Base-by-base conservation (phyloP, 495 filamentous ascomycete genomes). In the Penicillium silybi region DNA sequence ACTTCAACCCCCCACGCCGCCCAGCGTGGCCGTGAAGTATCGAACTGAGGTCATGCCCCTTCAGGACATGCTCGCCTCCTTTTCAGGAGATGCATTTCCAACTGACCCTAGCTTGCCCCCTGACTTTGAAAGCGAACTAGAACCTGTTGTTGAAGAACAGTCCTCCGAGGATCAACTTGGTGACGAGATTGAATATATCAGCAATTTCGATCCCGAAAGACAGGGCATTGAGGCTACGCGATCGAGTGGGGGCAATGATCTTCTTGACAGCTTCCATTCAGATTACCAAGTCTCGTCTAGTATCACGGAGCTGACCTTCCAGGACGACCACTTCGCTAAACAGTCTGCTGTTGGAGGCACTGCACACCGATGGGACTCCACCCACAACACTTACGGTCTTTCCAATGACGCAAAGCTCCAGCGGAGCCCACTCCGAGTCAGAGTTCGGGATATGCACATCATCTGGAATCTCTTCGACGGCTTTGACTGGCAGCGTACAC, bases 391-490 rank as follows among this genome's bases (percentile, higher is more conserved):
- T 0, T 92, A 92, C 56, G 84, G 86, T 25, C 73, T 81, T 10
- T 70, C 75, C 8, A 84, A 87, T 51, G 79, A 85, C 29, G 64
- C 70, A 9, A 86, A 84, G 53, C 65, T 85, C n/a, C 76, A 74
- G 25, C 69, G 74, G 43, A 88, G 85, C 55, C 92, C 93, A 13
- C 73, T 97, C 19, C 82, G 83, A 52, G 74, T 97, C 8, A 80
- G 82, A 27, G 78, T 97, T 15, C 83, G 89, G 4, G 90, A 96
- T 66, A 84, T 95, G 13, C 89, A 97, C 64, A 73, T 96, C 41
- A 95, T 97, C 54, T 99, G 95, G 95, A 96, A 99, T 65, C 74
- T 99, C 2, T 96, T 90, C 65, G 95, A 99, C 70, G 95, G 95
- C 6, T 99, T 95, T 63, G 95, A 99, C 68, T 99, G 95, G 95